phyloP scores from a whole-genome alignment of 495 filamentous ascomycete species.

The Paragyromitra xinjiangensis region DNA sequence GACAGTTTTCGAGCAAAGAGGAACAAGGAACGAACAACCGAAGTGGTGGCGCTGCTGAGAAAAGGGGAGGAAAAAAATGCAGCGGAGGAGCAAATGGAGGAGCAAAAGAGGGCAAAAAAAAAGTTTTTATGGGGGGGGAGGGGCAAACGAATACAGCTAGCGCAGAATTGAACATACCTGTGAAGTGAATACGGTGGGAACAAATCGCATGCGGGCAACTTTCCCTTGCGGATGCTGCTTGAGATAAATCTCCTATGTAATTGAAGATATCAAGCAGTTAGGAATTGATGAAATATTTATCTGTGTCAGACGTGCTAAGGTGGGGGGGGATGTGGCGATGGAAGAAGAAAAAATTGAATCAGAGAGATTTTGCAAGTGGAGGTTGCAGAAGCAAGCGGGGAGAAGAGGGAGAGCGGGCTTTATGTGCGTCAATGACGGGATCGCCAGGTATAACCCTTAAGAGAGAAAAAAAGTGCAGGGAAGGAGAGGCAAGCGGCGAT shows the following conservation, averaged over 20 bases:
- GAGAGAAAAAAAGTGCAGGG: constrained; percentile 36
- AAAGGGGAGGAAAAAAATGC: constrained; percentile 27
- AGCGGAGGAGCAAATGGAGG: constrained; percentile 3
- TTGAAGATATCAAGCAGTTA: constrained; percentile 24
- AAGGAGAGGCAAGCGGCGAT: constrained; percentile 41
- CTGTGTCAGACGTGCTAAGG: constrained; percentile 15
- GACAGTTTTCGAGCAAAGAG: constrained; percentile 19
- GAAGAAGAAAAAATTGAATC: constrained; percentile 11
- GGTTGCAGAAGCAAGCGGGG: constrained; percentile 16
- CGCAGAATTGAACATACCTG: constrained; percentile 72
- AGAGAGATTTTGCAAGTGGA: not conserved
- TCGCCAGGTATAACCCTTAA: not conserved
- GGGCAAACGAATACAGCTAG: constrained; percentile 31
- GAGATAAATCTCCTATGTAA: constrained; percentile 37
- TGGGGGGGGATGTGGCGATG: constrained; percentile 2
- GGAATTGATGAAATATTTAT: constrained; percentile 20
- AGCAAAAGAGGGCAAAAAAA: constrained; percentile 36
- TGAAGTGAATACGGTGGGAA: constrained; percentile 92
- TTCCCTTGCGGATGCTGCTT: constrained; percentile 35
- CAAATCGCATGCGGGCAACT: constrained; percentile 89
- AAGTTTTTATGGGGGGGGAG: constrained; percentile 18
- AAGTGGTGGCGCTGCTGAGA: constrained; percentile 25
- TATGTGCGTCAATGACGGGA: constrained; percentile 28
- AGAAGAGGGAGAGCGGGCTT: constrained; percentile 26
- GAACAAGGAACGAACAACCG: constrained; percentile 23